Evolutionary conservation across 495 filamentous ascomycete genomes (phyloP).

Genomic region (Neurospora sp.): DNA sequence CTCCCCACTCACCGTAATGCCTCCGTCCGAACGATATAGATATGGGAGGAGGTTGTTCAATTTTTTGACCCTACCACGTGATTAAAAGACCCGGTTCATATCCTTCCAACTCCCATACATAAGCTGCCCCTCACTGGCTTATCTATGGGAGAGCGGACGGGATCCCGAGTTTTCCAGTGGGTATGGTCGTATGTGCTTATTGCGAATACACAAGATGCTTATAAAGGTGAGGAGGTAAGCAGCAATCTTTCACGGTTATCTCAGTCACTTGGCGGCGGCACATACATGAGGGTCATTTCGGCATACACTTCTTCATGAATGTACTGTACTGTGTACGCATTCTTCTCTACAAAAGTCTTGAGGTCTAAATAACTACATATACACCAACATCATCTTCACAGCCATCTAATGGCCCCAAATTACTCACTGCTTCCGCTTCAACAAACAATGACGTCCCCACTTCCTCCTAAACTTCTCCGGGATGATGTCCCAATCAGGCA

Average conservation of each 20-base stretch:
- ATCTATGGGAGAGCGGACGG: conserved; percentile 14
- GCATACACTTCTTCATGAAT: not conserved
- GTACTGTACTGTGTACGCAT: not conserved
- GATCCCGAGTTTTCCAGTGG: conserved; percentile 33
- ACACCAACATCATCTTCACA: not conserved
- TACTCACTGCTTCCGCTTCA: conserved; percentile 41
- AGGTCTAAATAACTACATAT: not conserved
- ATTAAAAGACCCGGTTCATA: too few species aligned
- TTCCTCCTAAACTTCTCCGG: conserved; percentile 57
- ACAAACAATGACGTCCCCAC: conserved; percentile 78
- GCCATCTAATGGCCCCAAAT: not conserved
- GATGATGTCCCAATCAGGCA: conserved; percentile 62
- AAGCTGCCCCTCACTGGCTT: conserved; percentile 14
- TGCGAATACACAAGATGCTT: not conserved
- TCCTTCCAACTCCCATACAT: too few species aligned
- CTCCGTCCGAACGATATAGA: too few species aligned
- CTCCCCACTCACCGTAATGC: too few species aligned
- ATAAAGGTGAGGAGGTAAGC: not conserved
- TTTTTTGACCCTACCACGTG: too few species aligned
- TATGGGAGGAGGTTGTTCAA: too few species aligned
- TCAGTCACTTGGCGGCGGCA: not conserved
- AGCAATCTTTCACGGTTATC: not conserved
- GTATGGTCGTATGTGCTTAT: not conserved
- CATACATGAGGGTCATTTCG: not conserved
- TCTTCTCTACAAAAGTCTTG: not conserved